Percentiles rank a stretch among this genome's conserved stretches.
phyloP scores from a whole-genome alignment of 208 protist species.

The Ichthyophonus hoferi region DNA sequence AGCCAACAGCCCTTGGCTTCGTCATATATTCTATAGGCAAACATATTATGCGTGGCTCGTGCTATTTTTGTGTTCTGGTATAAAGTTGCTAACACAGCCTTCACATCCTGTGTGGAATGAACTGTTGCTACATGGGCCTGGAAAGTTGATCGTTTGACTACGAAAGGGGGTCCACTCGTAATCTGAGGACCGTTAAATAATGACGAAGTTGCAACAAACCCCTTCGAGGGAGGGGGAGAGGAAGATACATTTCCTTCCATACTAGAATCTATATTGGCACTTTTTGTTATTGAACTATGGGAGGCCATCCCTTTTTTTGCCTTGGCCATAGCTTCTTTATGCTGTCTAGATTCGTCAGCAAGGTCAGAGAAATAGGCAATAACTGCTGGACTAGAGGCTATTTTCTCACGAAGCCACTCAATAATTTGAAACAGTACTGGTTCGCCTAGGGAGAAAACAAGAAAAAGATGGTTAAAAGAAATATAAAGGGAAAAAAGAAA shows the following conservation, averaged over 20 bases:
- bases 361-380: not conserved
- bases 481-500: too few species aligned
- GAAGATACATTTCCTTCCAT: not conserved
- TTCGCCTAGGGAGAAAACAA: not conserved
- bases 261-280: not conserved
- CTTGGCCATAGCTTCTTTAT: not conserved
- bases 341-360: not conserved
- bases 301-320: not conserved
- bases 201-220: not conserved
- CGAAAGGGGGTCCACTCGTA: not conserved
- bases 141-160: constrained; percentile 14
- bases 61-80: constrained; percentile 42
- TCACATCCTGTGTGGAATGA: not conserved
- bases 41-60: constrained; percentile 56
- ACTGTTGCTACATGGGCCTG: constrained; percentile 31
- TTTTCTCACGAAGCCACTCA: not conserved
- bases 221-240: not conserved
- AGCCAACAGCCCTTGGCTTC: constrained; percentile 24
- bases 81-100: not conserved
- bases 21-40: constrained; percentile 47
- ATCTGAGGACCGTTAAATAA: not conserved
- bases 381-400: not conserved
- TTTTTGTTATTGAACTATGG: not conserved
- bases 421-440: not conserved
- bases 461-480: not conserved